Conservation (phyloP, 495 filamentous ascomycete species). For the Lasiosphaeria miniovina region DNA sequence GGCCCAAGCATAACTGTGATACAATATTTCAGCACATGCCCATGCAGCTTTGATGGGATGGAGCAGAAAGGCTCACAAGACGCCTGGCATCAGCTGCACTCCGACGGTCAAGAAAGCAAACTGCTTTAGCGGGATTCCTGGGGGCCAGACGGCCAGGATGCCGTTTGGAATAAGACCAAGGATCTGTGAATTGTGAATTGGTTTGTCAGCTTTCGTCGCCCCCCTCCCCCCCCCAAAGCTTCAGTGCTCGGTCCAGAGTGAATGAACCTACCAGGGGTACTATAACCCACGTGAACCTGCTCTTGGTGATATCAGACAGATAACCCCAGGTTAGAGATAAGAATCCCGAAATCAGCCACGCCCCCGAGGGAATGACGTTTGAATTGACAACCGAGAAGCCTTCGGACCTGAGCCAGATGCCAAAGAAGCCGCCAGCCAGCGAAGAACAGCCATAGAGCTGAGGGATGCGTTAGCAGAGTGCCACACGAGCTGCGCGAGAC, state of each 20-base stretch:
- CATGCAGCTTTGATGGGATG: background rate
- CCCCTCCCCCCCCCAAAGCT: background rate
- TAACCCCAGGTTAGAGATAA: conserved; percentile 34
- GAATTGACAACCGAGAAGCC: conserved; percentile 36
- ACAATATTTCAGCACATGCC: background rate
- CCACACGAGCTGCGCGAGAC: conserved; percentile 42
- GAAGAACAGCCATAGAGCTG: conserved; percentile 30
- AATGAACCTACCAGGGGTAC: conserved; percentile 37
- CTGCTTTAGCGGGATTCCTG: conserved; percentile 47
- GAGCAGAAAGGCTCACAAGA: conserved; percentile 22
- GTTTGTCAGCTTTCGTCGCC: conserved; percentile 11
- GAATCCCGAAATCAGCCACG: conserved; percentile 43
- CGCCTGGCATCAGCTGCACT: conserved; percentile 33
- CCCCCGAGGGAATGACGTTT: conserved; percentile 44
- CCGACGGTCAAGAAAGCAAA: conserved; percentile 43
- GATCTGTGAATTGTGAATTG: conserved; percentile 15
- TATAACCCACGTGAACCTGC: conserved; percentile 43
- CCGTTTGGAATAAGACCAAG: conserved; percentile 32
- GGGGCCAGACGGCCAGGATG: conserved; percentile 50
- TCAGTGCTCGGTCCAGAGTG: background rate
- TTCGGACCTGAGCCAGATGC: conserved; percentile 45
- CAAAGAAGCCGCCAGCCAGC: conserved; percentile 28
- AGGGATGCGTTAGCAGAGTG: conserved; percentile 30
- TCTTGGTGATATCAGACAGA: conserved; percentile 46
- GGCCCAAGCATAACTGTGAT: conserved; percentile 41